Percentiles rank a stretch among this genome's conserved stretches.
Evolutionary conservation across 2,329 filamentous ascomycete genomes (phyloP).

Genomic region (Diaporthe aspalathi): DNA sequence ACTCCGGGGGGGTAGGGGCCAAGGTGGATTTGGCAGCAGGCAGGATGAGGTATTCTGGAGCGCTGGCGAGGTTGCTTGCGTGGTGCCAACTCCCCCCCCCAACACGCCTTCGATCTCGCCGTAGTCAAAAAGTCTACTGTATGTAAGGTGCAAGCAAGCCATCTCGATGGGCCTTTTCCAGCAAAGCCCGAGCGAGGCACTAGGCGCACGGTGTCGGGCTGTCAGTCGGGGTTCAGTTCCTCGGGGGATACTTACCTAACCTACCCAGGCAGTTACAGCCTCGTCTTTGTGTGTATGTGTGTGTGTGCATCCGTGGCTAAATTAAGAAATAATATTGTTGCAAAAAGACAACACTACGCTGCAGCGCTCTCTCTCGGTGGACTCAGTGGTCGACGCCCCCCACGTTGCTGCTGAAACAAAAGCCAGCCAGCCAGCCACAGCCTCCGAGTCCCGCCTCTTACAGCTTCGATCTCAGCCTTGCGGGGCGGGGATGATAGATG

Average conservation of each 20-base stretch:
- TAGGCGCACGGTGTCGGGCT: background rate
- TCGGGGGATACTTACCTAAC: background rate
- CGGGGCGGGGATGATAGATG: background rate
- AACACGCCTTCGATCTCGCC: no score
- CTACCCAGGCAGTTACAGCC: background rate
- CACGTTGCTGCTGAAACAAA: slow-evolving; percentile 8
- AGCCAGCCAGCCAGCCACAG: no score
- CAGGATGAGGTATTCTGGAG: background rate
- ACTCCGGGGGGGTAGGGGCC: background rate
- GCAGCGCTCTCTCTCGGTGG: background rate
- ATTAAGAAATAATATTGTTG: background rate
- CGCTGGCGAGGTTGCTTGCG: background rate
- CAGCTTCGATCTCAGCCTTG: slow-evolving; percentile 28
- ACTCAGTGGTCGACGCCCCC: background rate
- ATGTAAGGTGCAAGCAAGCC: background rate
- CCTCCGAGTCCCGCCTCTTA: slow-evolving; percentile 2
- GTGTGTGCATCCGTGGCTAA: no score
- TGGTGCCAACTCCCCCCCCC: background rate
- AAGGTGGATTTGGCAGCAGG: background rate
- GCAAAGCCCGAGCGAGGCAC: background rate
- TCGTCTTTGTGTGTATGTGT: background rate
- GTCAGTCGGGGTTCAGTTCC: background rate
- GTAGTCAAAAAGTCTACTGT: no score
- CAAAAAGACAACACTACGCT: background rate
- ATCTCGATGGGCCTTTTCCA: background rate